Evolutionary conservation across 345 rosid genomes (phyloP).

Genomic region (Acer saccharum): DNA sequence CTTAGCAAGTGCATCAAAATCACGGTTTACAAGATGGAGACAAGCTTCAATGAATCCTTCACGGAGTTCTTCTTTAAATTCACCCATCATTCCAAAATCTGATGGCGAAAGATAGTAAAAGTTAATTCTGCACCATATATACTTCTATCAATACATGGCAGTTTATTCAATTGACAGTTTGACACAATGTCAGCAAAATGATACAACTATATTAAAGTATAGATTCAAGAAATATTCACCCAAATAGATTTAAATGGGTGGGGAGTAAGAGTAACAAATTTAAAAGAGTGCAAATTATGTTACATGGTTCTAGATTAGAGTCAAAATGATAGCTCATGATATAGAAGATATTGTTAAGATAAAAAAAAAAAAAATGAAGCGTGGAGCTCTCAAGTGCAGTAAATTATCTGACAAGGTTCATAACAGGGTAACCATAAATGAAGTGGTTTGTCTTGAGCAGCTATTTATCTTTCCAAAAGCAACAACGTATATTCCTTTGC

Average conservation of each 20-base stretch:
- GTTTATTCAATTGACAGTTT: constrained; percentile 4
- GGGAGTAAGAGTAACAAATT: neutral
- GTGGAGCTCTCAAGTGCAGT: neutral
- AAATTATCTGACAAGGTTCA: neutral
- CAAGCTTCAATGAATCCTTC: constrained; percentile 95
- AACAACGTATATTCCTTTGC: neutral
- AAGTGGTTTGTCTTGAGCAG: neutral
- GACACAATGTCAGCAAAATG: neutral
- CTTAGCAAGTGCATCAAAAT: constrained; percentile 78
- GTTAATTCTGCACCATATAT: constrained; percentile 28
- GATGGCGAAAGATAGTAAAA: constrained; percentile 34
- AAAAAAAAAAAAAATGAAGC: neutral
- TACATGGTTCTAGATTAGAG: neutral
- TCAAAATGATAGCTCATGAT: neutral
- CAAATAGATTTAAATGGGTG: neutral
- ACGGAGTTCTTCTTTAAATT: constrained; percentile 87
- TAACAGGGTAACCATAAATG: neutral
- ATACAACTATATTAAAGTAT: neutral
- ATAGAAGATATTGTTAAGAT: neutral
- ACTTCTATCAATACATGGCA: constrained; percentile 10
- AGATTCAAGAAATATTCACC: neutral
- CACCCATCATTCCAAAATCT: constrained; percentile 99
- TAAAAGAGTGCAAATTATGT: neutral
- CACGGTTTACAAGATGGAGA: constrained; percentile 95
- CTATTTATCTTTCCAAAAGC: neutral